Conservation (phyloP, 202 grass and related monocot genomes). For the Musa balbisiana region DNA sequence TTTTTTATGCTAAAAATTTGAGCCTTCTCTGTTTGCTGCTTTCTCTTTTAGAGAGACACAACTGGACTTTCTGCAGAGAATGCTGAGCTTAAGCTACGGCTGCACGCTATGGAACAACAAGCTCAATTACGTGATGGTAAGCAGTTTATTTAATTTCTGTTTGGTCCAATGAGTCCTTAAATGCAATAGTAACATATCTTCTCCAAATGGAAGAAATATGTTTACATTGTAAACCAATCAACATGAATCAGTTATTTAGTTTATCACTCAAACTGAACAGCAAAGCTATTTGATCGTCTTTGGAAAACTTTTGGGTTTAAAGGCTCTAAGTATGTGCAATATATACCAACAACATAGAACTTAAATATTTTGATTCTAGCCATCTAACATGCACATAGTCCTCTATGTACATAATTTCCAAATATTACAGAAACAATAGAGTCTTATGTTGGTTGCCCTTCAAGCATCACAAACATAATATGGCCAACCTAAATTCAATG, state of each 20-base stretch:
- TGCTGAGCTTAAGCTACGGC: conserved; percentile 93
- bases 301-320: too few relatives aligned
- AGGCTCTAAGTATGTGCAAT: too few relatives aligned
- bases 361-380: too few relatives aligned
- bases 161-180: background rate
- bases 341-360: too few relatives aligned
- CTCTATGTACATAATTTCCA: too few relatives aligned
- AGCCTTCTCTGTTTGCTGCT: background rate
- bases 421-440: too few relatives aligned
- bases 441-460: too few relatives aligned
- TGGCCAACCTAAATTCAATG: too few relatives aligned
- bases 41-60: conserved; percentile 80
- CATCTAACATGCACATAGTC: too few relatives aligned
- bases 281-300: too few relatives aligned
- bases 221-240: background rate
- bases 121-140: conserved; percentile 91
- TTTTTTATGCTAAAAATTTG: background rate
- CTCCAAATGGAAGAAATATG: background rate
- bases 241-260: background rate
- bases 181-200: background rate
- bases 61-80: conserved; percentile 97
- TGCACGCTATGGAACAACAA: conserved; percentile 98
- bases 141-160: conserved; percentile 14
- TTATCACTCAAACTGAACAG: too few relatives aligned
- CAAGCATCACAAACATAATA: too few relatives aligned